Conservation (phyloP, 2,329 filamentous ascomycete species). For the Paramyrothecium sp. region DNA sequence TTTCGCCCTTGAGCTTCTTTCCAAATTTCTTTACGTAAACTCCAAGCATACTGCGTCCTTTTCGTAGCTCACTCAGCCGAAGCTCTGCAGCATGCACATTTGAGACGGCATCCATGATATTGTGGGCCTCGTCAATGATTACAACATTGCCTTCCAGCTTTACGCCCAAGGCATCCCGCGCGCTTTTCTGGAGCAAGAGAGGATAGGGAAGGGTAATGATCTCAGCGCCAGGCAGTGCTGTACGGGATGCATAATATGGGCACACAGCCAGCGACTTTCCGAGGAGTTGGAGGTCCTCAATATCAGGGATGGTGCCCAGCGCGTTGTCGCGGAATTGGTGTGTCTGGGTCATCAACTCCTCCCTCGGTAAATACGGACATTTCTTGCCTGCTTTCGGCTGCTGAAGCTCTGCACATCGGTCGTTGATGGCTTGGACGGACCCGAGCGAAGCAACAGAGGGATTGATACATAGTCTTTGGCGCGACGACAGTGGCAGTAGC, state of each 20-base stretch:
- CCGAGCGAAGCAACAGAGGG: conserved; percentile 71
- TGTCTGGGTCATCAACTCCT: conserved; percentile 69
- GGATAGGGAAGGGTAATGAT: conserved; percentile 93
- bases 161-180: conserved; percentile 82
- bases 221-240: conserved; percentile 79
- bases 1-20: conserved; percentile 84
- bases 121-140: conserved; percentile 97
- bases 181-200: conserved; percentile 79
- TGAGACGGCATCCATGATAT: conserved; percentile 92
- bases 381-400: conserved; percentile 59
- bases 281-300: conserved; percentile 81
- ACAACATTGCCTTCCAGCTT: conserved; percentile 85
- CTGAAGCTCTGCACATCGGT: conserved; percentile 87
- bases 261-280: conserved; percentile 81
- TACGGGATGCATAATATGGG: conserved; percentile 92
- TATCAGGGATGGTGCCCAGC: conserved; percentile 83
- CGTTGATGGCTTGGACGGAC: conserved; percentile 81
- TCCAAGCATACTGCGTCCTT: conserved; percentile 72
- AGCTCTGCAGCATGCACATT: conserved; percentile 82
- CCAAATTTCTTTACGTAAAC: conserved; percentile 86
- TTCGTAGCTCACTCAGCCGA: conserved; percentile 68
- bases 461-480: conserved; percentile 90
- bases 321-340: conserved; percentile 83
- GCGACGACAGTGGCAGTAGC: conserved; percentile 78
- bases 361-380: conserved; percentile 76